A percentile compares a stretch with the other conserved stretches of the same genome.
These are phyloP conservation scores for Kalmanozyma brasiliensis DNA, from an alignment of 1,284 basidiomycete species.

Conservation along the genomic window DNA sequence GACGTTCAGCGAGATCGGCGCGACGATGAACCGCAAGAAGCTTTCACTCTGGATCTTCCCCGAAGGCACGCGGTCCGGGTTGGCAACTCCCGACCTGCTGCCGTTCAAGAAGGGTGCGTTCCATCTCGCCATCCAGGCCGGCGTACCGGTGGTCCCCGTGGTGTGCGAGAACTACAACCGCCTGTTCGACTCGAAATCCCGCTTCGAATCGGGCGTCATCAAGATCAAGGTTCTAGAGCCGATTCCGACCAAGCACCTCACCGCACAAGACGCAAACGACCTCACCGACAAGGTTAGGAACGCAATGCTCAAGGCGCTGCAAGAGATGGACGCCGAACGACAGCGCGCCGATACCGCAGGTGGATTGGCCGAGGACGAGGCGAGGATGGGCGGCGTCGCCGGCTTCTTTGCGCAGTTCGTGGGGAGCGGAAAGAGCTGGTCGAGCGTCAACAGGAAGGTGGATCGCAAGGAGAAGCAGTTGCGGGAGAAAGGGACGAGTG, in stretches of 20 bases:
- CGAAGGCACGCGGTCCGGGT: slow-evolving; percentile 70
- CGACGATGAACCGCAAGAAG: slow-evolving; percentile 79
- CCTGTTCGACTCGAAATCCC: slow-evolving; percentile 77
- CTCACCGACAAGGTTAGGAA: slow-evolving; percentile 74
- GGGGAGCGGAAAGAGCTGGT: slow-evolving; percentile 22
- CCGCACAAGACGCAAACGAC: slow-evolving; percentile 75
- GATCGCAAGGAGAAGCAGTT: slow-evolving; percentile 30
- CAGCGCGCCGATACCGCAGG: slow-evolving; percentile 15
- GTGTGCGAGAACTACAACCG: slow-evolving; percentile 94
- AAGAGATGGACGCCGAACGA: slow-evolving; percentile 48
- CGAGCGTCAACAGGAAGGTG: slow-evolving; percentile 12
- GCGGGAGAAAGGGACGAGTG: slow-evolving; percentile 29
- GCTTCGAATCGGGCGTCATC: slow-evolving; percentile 73
- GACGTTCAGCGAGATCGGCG: slow-evolving; percentile 81
- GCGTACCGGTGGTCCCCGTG: slow-evolving; percentile 80
- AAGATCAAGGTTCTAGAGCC: slow-evolving; percentile 77
- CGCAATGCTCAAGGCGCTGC: slow-evolving; percentile 48
- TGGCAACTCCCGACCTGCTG: slow-evolving; percentile 69
- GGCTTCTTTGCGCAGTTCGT: slow-evolving; percentile 37
- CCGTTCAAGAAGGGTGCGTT: slow-evolving; percentile 99
- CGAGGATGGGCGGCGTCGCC: slow-evolving; percentile 30
- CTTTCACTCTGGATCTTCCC: slow-evolving; percentile 69
- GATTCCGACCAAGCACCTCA: slow-evolving; percentile 77
- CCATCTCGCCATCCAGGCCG: slow-evolving; percentile 90
- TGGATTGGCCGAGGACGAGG: slow-evolving; percentile 21